Base-by-base conservation (phyloP, 371 early-diverging fungal genomes). In the Zopfochytrium polystomum region DNA sequence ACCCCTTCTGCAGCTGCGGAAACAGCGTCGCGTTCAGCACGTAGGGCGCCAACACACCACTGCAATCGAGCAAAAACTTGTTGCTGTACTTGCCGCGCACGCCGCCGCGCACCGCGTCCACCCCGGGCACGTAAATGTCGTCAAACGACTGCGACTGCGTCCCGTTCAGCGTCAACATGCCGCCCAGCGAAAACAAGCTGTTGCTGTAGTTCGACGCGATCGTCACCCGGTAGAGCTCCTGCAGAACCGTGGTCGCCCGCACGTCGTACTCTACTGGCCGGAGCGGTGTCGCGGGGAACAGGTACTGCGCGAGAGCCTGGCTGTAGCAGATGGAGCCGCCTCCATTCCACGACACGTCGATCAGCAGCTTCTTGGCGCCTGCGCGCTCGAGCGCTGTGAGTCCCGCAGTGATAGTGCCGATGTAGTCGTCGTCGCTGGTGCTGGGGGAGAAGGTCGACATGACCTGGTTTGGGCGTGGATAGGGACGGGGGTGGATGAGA, bases 281-380 rank as follows among this genome's bases (percentile, higher is more conserved):
- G 34, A 58, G 31, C 2, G 9, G n/a, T 2, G 46, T 18, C 27
- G 27, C 34, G 7, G 9, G 26, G 48, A 47, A 58, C 5, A 58
- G 6, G 58, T 58, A 58, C 2, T 20, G 11, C 23, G 33, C 22
- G 15, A 58, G 31, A 34, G 58, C 26, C 49, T 58, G 5, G 45
- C 49, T 32, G n/a, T 9, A 13, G 34, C 58, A 58, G 33, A 58
- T 58, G 46, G 48, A 34, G 20, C 68, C 68, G 26, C 68, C 68
- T 18, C 68, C 68, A 35, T 68, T 68, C 53, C 46, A 47, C 3
- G 68, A 52, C 51, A 54, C 52, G 60, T 68, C 68, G 20, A 68
- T 47, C 44, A 68, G 49, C 15, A 68, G 33, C 1, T 43, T 38
- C 35, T 59, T 47, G 33, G 64, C 68, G 25, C 68, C 68, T 20